Evolutionary conservation across 768 basidiomycete species (phyloP), one percentile per base, ranked within the genome.

Genomic region (Rhizopogon sp.): DNA sequence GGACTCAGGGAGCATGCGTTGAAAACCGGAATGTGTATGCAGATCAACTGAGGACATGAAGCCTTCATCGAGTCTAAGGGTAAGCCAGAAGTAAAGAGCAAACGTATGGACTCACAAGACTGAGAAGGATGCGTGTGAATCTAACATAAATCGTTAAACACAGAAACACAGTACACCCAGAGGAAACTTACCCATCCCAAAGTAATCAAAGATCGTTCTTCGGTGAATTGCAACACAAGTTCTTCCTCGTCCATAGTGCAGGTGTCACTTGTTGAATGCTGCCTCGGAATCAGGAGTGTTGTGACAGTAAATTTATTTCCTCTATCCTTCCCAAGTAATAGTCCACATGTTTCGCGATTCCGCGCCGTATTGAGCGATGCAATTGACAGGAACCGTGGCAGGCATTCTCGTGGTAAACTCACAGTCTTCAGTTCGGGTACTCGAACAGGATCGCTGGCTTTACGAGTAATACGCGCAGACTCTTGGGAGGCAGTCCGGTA

Each of bases 41-140:
- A 97, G 70, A 67, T 96, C 93, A 16, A 95, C 86, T 7, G 93
- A 95, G 6, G 93, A 94, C 89, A 96, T 93, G 74, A 97, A 97
- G 69, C 85, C 85, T 87, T 35, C 31, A 2, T 22, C 44, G 43
- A 29, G 42, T 6, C 40, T 57, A 35, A 62, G 58, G 31, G 41
- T 54, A 5, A 53, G 43, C 44, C n/a, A 9, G n/a, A 14, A 35
- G 22, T 28, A 50, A 29, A 39, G 56, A 28, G 40, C 29, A 33
- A 39, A 20, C 35, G 33, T 7, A 31, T 29, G n/a, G 8, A 75
- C 83, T 56, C 58, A 85, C 92, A 93, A 53, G 87, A 87, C 60
- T 94, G 93, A 5, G 90, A 87, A 1, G 93, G 93, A 66, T 95
- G 93, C 0, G 91, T 94, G 71, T 94, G 93, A 61, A 95, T 95